A percentile compares a stretch with the other conserved stretches of the same genome.
Conservation (phyloP, 306 rosid species). For the Inga laurina region DNA sequence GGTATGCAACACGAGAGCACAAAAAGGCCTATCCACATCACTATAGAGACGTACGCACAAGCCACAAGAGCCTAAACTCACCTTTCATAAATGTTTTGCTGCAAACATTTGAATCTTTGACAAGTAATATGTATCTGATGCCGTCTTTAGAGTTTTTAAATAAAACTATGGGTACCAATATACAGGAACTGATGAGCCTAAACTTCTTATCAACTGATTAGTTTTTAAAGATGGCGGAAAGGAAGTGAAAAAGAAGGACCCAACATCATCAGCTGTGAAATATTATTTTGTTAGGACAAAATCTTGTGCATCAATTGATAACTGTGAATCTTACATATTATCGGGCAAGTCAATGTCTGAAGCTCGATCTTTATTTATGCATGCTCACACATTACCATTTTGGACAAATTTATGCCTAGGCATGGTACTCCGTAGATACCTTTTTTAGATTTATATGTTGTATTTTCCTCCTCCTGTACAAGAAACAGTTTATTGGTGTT, state of each 20-base stretch:
- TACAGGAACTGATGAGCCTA: too few relatives aligned
- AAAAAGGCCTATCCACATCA: too few relatives aligned
- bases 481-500: background rate
- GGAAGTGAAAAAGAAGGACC: constrained; percentile 63
- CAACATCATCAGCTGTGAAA: constrained; percentile 66
- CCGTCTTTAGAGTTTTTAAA: too few relatives aligned
- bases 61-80: too few relatives aligned
- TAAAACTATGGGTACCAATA: too few relatives aligned
- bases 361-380: constrained; percentile 71
- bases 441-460: background rate
- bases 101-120: too few relatives aligned
- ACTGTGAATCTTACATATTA: constrained; percentile 39
- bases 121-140: too few relatives aligned
- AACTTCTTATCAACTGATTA: too few relatives aligned
- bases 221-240: constrained; percentile 86
- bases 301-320: constrained; percentile 47
- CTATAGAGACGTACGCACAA: too few relatives aligned
- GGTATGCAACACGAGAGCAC: too few relatives aligned
- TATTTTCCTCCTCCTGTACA: background rate
- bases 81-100: too few relatives aligned
- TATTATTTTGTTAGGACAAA: constrained; percentile 67
- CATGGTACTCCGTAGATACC: constrained; percentile 20
- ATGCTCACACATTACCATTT: constrained; percentile 55
- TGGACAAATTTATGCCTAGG: constrained; percentile 79
- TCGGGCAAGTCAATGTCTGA: constrained; percentile 49